These are phyloP conservation scores for Grosmannia serpens DNA, from an alignment of 2,329 filamentous ascomycete species.

Conservation along the genomic window DNA sequence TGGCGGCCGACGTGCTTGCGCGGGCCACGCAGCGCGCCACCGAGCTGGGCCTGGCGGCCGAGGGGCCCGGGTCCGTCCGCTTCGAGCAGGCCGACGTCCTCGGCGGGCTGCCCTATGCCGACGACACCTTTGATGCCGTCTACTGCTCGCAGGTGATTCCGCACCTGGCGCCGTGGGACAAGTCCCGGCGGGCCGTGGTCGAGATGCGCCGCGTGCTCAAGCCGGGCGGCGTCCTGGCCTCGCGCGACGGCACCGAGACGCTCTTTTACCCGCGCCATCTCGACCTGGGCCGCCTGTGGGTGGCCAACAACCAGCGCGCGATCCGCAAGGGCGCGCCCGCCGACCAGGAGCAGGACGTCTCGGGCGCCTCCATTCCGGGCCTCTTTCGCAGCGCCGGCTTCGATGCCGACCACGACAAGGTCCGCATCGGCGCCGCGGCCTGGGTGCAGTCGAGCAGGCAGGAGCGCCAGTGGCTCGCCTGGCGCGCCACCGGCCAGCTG, in stretches of 20 bases:
- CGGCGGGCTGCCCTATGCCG: slow-evolving; percentile 24
- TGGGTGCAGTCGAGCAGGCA: slow-evolving; percentile 18
- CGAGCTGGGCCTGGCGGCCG: slow-evolving; percentile 2
- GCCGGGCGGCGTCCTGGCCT: slow-evolving; percentile 28
- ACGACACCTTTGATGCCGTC: slow-evolving; percentile 30
- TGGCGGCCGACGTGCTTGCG: slow-evolving; percentile 19
- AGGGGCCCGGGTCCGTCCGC: slow-evolving; percentile 12
- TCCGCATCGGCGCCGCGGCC: slow-evolving; percentile 19
- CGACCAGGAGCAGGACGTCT: background rate
- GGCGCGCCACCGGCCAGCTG: slow-evolving; percentile 16
- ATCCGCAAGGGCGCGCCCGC: slow-evolving; percentile 7
- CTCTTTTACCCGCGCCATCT: slow-evolving; percentile 21
- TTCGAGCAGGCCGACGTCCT: slow-evolving; percentile 24
- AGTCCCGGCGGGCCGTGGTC: slow-evolving; percentile 18
- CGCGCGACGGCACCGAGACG: slow-evolving; percentile 18
- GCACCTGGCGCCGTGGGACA: slow-evolving; percentile 24
- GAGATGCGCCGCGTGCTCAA: slow-evolving; percentile 33
- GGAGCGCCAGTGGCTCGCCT: slow-evolving; percentile 17
- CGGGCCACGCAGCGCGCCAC: slow-evolving; percentile 5
- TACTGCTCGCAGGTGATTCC: slow-evolving; percentile 31
- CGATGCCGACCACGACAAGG: slow-evolving; percentile 15
- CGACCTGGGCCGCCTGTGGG: slow-evolving; percentile 18
- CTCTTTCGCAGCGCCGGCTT: slow-evolving; percentile 21
- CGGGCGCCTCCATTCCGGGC: slow-evolving; percentile 18
- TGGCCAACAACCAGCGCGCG: slow-evolving; percentile 14